Conservation (phyloP, 805 yeast species). For the Kluyveromyces siamensis region DNA sequence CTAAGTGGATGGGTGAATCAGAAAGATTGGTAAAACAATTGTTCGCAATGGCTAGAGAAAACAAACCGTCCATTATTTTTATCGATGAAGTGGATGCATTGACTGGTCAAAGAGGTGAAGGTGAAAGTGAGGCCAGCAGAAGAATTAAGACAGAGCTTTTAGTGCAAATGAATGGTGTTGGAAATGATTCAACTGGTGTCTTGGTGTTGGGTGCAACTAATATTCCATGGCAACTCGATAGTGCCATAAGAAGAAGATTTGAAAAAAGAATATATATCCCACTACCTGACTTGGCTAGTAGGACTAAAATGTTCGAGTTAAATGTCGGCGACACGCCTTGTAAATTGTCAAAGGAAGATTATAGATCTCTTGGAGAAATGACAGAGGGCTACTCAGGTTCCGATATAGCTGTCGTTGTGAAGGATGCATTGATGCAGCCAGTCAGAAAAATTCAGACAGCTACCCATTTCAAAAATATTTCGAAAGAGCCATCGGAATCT, state of each 20-base stretch:
- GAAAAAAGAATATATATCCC: constrained; percentile 93
- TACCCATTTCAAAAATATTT: constrained; percentile 75
- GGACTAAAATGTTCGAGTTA: constrained; percentile 88
- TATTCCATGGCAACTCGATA: constrained; percentile 97
- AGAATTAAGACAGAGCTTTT: constrained; percentile 92
- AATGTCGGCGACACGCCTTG: constrained; percentile 91
- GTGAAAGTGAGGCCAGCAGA: constrained; percentile 92
- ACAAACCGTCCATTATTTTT: constrained; percentile 90
- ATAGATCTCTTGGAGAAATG: constrained; percentile 73
- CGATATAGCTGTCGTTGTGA: constrained; percentile 91
- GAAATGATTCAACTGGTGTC: constrained; percentile 88
- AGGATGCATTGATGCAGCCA: constrained; percentile 98
- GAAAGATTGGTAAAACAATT: constrained; percentile 93
- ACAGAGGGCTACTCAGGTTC: constrained; percentile 97
- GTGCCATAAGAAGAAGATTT: constrained; percentile 94
- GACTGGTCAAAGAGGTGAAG: constrained; percentile 97
- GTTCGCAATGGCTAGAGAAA: constrained; percentile 93
- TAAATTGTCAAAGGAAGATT: constrained; percentile 62
- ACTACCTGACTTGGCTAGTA: constrained; percentile 86
- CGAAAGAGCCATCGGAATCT: constrained; percentile 28
- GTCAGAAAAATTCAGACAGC: constrained; percentile 92
- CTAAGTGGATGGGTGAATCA: constrained; percentile 99
- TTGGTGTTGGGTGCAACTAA: constrained; percentile 95
- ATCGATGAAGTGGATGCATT: constrained; percentile 97
- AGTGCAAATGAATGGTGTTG: constrained; percentile 99